Evolutionary conservation across 2,329 filamentous ascomycete species (phyloP).

Genomic region (Byssochlamys sp.): DNA sequence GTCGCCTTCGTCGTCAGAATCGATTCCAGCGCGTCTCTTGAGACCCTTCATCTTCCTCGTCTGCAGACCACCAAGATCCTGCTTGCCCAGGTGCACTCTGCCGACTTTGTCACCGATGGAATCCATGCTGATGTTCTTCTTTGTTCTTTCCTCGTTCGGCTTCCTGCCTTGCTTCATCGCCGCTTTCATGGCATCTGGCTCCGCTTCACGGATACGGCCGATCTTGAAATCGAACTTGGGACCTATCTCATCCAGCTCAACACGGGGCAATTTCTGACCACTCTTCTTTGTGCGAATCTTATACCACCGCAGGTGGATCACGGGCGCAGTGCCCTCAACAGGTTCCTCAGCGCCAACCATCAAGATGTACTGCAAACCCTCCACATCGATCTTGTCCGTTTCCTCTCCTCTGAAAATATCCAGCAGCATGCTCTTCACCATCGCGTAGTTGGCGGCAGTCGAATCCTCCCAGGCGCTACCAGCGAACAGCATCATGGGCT

Average conservation of each 20-base stretch:
- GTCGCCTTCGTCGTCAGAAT: slow-evolving; percentile 45
- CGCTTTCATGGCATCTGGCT: slow-evolving; percentile 72
- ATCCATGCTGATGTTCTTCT: slow-evolving; percentile 94
- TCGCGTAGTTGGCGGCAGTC: slow-evolving; percentile 66
- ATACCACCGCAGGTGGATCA: slow-evolving; percentile 66
- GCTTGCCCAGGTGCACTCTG: slow-evolving; percentile 79
- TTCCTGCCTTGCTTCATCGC: slow-evolving; percentile 78
- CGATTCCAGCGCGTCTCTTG: slow-evolving; percentile 65
- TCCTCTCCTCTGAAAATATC: slow-evolving; percentile 86
- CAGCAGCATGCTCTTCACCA: slow-evolving; percentile 75
- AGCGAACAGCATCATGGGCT: slow-evolving; percentile 84
- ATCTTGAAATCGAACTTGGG: slow-evolving; percentile 86
- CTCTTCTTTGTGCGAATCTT: slow-evolving; percentile 76
- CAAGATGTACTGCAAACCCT: slow-evolving; percentile 85
- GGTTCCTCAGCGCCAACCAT: slow-evolving; percentile 66
- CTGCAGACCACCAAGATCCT: slow-evolving; percentile 79
- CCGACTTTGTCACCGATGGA: slow-evolving; percentile 93
- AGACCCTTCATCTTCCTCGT: slow-evolving; percentile 99
- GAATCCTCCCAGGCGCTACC: slow-evolving; percentile 80
- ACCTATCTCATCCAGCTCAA: slow-evolving; percentile 92
- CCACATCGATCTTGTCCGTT: slow-evolving; percentile 77
- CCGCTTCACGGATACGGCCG: slow-evolving; percentile 69
- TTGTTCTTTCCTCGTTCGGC: slow-evolving; percentile 49
- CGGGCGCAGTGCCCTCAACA: slow-evolving; percentile 29
- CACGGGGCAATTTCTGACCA: slow-evolving; percentile 74